phyloP scores from a whole-genome alignment of 345 rosid species.

The Aethionema arabicum region DNA sequence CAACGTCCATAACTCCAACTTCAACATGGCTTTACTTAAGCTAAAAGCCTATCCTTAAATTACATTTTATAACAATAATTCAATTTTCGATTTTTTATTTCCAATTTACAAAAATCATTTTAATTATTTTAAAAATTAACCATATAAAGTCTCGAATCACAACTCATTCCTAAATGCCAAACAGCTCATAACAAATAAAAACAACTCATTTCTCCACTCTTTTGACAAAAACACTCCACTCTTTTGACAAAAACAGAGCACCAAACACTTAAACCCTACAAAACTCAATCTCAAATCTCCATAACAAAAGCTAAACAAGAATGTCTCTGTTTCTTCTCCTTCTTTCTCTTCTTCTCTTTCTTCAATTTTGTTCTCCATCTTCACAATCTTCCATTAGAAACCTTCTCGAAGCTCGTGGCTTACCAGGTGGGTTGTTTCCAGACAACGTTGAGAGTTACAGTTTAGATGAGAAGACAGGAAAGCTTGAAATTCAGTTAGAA shows the following conservation, averaged over 20 bases:
- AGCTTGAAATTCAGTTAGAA: conserved; percentile 60
- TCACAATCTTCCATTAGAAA: conserved; percentile 45
- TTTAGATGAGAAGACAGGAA: conserved; percentile 51
- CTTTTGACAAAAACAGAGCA: conserved; percentile 41
- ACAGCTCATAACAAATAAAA: conserved; percentile 38
- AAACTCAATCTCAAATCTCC: conserved; percentile 27
- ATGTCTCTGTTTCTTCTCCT: conserved; percentile 45
- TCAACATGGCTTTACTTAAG: conserved; percentile 35
- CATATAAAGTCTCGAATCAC: conserved; percentile 12
- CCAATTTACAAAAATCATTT: background rate
- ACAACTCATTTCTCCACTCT: conserved; percentile 37
- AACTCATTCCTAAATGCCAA: conserved; percentile 34
- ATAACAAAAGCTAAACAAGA: conserved; percentile 1
- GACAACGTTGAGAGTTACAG: conserved; percentile 56
- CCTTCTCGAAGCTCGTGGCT: conserved; percentile 70
- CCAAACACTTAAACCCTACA: conserved; percentile 33
- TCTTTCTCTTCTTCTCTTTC: conserved; percentile 35
- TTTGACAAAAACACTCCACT: conserved; percentile 40
- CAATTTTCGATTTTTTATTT: too few relatives aligned
- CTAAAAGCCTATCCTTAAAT: conserved; percentile 28
- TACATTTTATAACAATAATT: background rate
- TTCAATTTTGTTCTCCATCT: conserved; percentile 24
- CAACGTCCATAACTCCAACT: conserved; percentile 35
- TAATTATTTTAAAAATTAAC: conserved; percentile 11
- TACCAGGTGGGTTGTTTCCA: conserved; percentile 85